Percentiles rank a stretch among this genome's conserved stretches.
These are phyloP conservation scores for Rhizophagus clarus DNA, from an alignment of 192 early-diverging fungal genomes.

Conservation along the genomic window DNA sequence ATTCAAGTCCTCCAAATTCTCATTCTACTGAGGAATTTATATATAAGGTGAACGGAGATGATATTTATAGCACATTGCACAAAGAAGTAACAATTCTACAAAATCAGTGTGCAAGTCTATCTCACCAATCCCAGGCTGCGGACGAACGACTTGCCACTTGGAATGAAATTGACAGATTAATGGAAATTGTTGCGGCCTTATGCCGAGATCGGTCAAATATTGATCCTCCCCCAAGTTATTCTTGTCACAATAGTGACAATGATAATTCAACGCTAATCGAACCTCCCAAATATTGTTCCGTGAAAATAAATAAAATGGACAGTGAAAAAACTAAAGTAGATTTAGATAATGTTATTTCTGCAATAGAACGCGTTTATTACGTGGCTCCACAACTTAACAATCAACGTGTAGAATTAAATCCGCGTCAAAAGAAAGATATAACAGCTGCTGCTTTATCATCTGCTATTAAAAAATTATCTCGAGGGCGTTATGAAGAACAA, in stretches of 20 bases:
- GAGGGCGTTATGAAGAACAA: constrained; percentile 44
- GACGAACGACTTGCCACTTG: constrained; percentile 37
- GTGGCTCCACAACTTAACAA: constrained; percentile 55
- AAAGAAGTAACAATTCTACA: constrained; percentile 37
- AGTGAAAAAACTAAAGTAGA: constrained; percentile 53
- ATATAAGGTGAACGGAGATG: background rate
- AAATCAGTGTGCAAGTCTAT: constrained; percentile 11
- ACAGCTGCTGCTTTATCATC: constrained; percentile 45
- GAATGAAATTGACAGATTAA: constrained; percentile 46
- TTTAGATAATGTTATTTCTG: constrained; percentile 53
- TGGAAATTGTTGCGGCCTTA: constrained; percentile 34
- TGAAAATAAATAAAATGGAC: constrained; percentile 22
- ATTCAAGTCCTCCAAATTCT: background rate
- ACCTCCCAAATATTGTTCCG: constrained; percentile 19
- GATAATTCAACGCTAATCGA: background rate
- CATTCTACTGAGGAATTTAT: constrained; percentile 11
- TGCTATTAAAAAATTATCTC: constrained; percentile 48
- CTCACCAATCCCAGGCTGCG: background rate
- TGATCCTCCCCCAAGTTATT: constrained; percentile 35
- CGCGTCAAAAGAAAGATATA: constrained; percentile 47
- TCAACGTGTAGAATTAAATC: constrained; percentile 53
- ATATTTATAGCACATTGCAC: constrained; percentile 29
- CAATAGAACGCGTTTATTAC: constrained; percentile 54
- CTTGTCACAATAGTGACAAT: constrained; percentile 7
- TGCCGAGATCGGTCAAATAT: constrained; percentile 20